Conservation (phyloP, 2,329 filamentous ascomycete species). For the Pseudohalonectria lignicola region DNA sequence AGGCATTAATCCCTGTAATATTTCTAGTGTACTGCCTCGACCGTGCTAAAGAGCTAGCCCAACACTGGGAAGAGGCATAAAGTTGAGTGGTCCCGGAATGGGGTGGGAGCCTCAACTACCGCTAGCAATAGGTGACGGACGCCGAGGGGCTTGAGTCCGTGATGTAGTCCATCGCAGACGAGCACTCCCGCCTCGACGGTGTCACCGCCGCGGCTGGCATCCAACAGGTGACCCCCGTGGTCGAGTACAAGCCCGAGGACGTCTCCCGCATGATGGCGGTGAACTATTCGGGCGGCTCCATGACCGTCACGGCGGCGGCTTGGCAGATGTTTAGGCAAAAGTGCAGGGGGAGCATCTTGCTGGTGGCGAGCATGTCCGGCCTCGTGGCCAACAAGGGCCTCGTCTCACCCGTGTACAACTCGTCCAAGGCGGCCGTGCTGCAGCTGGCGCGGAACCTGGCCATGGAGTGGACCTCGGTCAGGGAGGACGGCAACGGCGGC, state of each 20-base stretch:
- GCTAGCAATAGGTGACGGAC: conserved; percentile 57
- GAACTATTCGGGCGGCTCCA: conserved; percentile 58
- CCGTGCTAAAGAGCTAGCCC: conserved; percentile 32
- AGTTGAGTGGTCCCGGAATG: conserved; percentile 50
- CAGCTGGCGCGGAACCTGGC: conserved; percentile 53
- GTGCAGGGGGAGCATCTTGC: conserved; percentile 39
- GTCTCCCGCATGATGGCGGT: conserved; percentile 56
- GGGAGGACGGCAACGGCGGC: no score
- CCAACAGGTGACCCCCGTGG: conserved; percentile 50
- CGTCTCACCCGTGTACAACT: conserved; percentile 56
- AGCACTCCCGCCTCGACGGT: conserved; percentile 29
- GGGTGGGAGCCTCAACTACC: conserved; percentile 54
- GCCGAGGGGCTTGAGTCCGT: conserved; percentile 44
- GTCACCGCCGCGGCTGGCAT: conserved; percentile 10
- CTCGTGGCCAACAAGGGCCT: conserved; percentile 45
- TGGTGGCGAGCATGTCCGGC: conserved; percentile 47
- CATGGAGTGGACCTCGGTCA: conserved; percentile 49
- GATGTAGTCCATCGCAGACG: conserved; percentile 47
- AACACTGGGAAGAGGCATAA: conserved; percentile 51
- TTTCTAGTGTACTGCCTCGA: conserved; percentile 47
- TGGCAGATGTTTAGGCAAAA: conserved; percentile 35
- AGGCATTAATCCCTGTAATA: background rate
- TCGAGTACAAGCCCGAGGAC: conserved; percentile 50
- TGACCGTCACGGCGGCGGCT: conserved; percentile 62
- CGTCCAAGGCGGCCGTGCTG: conserved; percentile 53